Conservation (phyloP, 2,329 filamentous ascomycete genomes). For the Fusarium mangiferae region DNA sequence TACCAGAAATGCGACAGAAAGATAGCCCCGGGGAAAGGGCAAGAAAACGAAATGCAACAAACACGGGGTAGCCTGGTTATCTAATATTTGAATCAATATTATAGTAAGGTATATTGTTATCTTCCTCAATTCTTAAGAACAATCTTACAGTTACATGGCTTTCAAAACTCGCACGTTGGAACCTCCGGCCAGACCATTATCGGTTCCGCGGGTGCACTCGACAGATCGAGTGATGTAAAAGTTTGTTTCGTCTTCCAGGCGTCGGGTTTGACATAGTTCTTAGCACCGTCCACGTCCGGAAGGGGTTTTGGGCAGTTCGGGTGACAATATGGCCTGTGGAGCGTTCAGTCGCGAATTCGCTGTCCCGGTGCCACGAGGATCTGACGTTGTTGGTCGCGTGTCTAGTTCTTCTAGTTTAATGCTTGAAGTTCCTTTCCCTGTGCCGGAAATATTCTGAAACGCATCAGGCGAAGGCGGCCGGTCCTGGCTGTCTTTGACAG, state of each 20-base stretch:
- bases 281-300: not conserved
- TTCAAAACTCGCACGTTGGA: not conserved
- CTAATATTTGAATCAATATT: rapidly evolving
- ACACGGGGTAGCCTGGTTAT: rapidly evolving
- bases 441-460: not conserved
- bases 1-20: not conserved
- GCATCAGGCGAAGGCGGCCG: not conserved
- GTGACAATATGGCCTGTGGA: not conserved
- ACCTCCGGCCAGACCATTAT: not conserved
- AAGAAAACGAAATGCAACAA: not conserved
- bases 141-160: not conserved
- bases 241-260: not conserved
- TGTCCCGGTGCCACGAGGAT: not conserved
- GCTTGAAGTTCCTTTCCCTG: not conserved
- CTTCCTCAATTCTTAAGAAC: not conserved
- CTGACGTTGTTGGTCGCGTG: not conserved
- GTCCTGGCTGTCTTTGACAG: not conserved
- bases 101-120: not conserved
- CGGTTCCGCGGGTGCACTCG: not conserved
- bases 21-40: rapidly evolving
- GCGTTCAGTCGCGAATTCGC: not conserved
- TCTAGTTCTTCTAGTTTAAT: not conserved
- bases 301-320: not conserved
- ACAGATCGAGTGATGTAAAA: rapidly evolving
- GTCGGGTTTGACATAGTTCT: not conserved